Evolutionary conservation across 768 basidiomycete species (phyloP).

Genomic region (Phylloporus sp.): DNA sequence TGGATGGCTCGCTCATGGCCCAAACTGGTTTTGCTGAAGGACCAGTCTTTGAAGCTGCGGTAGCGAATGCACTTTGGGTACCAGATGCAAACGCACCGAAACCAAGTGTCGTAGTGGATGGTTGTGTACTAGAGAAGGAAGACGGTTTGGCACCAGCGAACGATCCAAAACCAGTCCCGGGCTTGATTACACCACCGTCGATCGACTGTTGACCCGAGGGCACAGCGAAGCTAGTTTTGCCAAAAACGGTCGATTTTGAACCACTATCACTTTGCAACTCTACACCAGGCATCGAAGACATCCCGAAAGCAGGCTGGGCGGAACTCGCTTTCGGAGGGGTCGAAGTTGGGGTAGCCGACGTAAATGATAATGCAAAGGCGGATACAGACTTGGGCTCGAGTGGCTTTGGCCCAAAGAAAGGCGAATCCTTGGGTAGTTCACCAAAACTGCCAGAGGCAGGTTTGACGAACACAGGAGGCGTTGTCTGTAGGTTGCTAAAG

Average conservation of each 20-base stretch:
- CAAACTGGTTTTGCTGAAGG: slow-evolving; percentile 23
- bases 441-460: slow-evolving; percentile 35
- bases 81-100: slow-evolving; percentile 34
- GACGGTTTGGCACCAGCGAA: slow-evolving; percentile 18
- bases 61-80: slow-evolving; percentile 28
- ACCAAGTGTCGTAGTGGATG: slow-evolving; percentile 14
- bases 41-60: slow-evolving; percentile 14
- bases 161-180: slow-evolving; percentile 33
- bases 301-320: slow-evolving; percentile 35
- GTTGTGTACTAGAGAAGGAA: slow-evolving; percentile 18
- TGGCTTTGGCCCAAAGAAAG: slow-evolving; percentile 44
- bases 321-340: slow-evolving; percentile 21
- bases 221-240: slow-evolving; percentile 14
- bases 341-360: slow-evolving; percentile 14
- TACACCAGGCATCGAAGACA: slow-evolving; percentile 30
- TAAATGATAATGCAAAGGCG: slow-evolving; percentile 37
- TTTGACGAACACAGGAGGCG: slow-evolving; percentile 33
- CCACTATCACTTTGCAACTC: too few relatives aligned
- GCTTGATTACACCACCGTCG: slow-evolving; percentile 26
- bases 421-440: slow-evolving; percentile 40
- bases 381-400: slow-evolving; percentile 34
- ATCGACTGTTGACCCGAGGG: slow-evolving; percentile 13
- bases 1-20: slow-evolving; percentile 10
- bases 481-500: slow-evolving; percentile 37
- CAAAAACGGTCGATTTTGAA: slow-evolving; percentile 31